These are phyloP conservation scores for Russula vinacea DNA, from an alignment of 768 basidiomycete species.

Conservation along the genomic window DNA sequence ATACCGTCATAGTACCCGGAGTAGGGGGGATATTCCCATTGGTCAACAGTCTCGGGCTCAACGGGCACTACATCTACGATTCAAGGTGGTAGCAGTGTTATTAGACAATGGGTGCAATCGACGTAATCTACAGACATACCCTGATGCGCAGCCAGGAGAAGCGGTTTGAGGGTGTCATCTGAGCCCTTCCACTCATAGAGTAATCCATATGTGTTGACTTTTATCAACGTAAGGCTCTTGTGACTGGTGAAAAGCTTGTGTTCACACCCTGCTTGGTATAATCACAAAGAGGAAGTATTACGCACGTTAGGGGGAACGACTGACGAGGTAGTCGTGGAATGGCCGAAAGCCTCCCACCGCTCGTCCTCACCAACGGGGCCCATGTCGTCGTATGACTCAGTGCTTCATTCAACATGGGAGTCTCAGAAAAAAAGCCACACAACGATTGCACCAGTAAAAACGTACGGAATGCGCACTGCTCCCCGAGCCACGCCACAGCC, in stretches of 20 bases:
- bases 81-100: neutral
- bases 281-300: constrained; percentile 7
- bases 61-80: constrained; percentile 68
- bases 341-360: constrained; percentile 44
- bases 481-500: constrained; percentile 41
- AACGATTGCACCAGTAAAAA: constrained; percentile 18
- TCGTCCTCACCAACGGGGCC: constrained; percentile 47
- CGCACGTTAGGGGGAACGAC: constrained; percentile 63
- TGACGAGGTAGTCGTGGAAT: constrained; percentile 44
- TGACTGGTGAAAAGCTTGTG: constrained; percentile 40
- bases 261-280: neutral
- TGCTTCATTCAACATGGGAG: constrained; percentile 36
- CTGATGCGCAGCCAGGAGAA: constrained; percentile 55
- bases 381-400: constrained; percentile 52
- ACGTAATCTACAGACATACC: constrained; percentile 35
- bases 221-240: constrained; percentile 47
- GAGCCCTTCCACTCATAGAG: constrained; percentile 60
- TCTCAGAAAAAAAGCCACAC: neutral
- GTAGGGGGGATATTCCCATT: constrained; percentile 63
- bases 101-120: constrained; percentile 24
- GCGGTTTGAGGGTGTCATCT: constrained; percentile 48
- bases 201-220: constrained; percentile 60
- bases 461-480: constrained; percentile 43
- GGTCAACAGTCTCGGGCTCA: constrained; percentile 48
- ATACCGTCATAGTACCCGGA: constrained; percentile 59